Evolutionary conservation across 148 eudicot genomes (phyloP).

Genomic region (Silene conica): DNA sequence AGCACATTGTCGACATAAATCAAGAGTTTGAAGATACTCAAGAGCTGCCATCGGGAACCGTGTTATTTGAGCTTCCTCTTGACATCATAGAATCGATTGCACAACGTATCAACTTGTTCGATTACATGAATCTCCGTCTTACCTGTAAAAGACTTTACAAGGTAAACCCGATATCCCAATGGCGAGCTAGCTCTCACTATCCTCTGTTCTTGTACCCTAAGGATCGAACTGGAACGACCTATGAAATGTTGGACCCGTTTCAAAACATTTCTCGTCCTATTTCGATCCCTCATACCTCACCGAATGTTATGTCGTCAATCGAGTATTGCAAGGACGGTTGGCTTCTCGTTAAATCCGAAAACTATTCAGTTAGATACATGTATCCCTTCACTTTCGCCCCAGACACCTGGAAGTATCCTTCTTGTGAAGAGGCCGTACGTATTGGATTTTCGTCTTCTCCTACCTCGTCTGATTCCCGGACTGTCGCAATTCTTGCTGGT

Average conservation of each 20-base stretch:
- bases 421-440: too few species aligned
- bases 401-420: neutral
- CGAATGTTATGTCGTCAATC: neutral
- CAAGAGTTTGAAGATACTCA: neutral
- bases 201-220: slow-evolving; percentile 4
- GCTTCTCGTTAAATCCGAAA: neutral
- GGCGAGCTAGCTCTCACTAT: neutral
- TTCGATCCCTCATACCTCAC: neutral
- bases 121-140: slow-evolving; percentile 8
- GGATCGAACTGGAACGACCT: neutral
- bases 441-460: slow-evolving; percentile 13
- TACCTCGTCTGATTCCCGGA: slow-evolving; percentile 11
- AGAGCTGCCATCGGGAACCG: neutral
- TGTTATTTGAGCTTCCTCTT: neutral
- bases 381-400: neutral
- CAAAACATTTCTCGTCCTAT: neutral
- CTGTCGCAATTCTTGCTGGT: too few species aligned
- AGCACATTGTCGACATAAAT: neutral
- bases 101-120: slow-evolving; percentile 5
- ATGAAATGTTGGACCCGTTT: slow-evolving; percentile 13
- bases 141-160: neutral
- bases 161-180: neutral
- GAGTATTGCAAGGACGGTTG: slow-evolving; percentile 17
- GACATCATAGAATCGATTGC: neutral
- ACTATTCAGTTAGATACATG: neutral